Evolutionary conservation across 108 stramenopile genomes (phyloP).

Genomic region (Skeletonema potamos): DNA sequence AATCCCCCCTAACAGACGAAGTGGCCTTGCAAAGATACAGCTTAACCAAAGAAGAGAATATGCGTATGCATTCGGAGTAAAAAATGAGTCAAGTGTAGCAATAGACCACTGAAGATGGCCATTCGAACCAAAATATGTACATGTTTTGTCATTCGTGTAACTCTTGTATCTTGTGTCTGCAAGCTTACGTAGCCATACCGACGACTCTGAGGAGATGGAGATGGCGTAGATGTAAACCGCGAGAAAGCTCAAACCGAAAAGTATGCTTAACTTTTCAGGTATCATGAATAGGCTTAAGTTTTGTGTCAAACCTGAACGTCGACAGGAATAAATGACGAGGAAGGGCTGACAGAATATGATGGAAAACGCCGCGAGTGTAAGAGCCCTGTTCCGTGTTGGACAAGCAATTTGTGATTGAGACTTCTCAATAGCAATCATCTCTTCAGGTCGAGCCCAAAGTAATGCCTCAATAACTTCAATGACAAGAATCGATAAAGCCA

Average conservation of each 20-base stretch:
- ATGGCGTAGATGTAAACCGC: constrained; percentile 2
- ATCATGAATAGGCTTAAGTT: constrained; percentile 3
- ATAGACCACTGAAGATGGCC: constrained; percentile 6
- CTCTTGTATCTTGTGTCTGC: neutral
- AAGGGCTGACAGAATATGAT: neutral
- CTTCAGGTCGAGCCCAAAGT: constrained; percentile 1
- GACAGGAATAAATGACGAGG: constrained; percentile 7
- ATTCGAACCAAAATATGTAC: neutral
- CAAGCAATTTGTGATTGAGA: constrained; percentile 3
- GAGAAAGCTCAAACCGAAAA: neutral
- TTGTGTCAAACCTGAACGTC: neutral
- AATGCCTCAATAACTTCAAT: constrained; percentile 3
- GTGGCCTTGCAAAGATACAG: neutral
- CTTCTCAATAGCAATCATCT: neutral
- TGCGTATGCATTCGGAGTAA: constrained; percentile 4
- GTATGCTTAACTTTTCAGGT: neutral
- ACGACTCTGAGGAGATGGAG: neutral
- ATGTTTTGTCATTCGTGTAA: constrained; percentile 1
- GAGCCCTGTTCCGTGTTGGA: neutral
- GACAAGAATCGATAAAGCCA: neutral
- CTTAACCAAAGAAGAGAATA: neutral
- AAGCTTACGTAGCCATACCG: neutral
- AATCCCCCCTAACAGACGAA: neutral
- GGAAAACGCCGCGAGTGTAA: neutral
- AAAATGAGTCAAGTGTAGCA: neutral